A percentile compares a stretch with the other conserved stretches of the same genome.
Conservation (phyloP, 73 alveolate genomes). For the Paramecium primaurelia region DNA sequence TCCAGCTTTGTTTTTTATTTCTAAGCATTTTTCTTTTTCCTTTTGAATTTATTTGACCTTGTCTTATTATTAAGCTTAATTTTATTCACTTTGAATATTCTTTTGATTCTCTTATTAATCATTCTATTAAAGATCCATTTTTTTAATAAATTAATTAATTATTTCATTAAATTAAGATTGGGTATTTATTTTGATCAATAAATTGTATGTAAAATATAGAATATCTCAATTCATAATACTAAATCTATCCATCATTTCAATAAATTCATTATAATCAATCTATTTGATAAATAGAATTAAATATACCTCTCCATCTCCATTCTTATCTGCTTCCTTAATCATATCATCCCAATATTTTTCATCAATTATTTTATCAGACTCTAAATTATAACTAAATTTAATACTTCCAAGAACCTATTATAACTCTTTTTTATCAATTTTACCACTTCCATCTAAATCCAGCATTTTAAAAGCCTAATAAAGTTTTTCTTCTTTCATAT, state of each 20-base stretch:
- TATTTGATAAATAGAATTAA: background rate
- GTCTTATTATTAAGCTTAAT: background rate
- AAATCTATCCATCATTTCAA: constrained; percentile 61
- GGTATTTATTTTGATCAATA: background rate
- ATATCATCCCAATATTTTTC: constrained; percentile 57
- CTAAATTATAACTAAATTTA: background rate
- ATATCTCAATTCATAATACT: constrained; percentile 2
- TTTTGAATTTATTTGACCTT: background rate
- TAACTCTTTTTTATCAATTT: constrained; percentile 62
- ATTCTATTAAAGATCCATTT: background rate
- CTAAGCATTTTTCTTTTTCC: constrained; percentile 53
- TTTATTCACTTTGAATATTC: background rate
- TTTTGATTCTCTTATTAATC: background rate
- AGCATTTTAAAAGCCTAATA: constrained; percentile 61
- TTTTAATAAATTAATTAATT: background rate
- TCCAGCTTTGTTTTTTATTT: constrained; percentile 59
- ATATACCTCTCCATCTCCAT: constrained; percentile 63
- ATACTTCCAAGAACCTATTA: constrained; percentile 43
- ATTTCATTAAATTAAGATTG: background rate
- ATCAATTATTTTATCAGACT: constrained; percentile 5
- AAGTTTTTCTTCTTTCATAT: constrained; percentile 62
- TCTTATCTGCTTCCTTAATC: constrained; percentile 59
- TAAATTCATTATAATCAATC: constrained; percentile 57
- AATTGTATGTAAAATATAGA: background rate
- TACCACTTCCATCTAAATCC: constrained; percentile 70